Evolutionary conservation across 2,329 filamentous ascomycete genomes (phyloP).

Genomic region (Botrytis cinerea): DNA sequence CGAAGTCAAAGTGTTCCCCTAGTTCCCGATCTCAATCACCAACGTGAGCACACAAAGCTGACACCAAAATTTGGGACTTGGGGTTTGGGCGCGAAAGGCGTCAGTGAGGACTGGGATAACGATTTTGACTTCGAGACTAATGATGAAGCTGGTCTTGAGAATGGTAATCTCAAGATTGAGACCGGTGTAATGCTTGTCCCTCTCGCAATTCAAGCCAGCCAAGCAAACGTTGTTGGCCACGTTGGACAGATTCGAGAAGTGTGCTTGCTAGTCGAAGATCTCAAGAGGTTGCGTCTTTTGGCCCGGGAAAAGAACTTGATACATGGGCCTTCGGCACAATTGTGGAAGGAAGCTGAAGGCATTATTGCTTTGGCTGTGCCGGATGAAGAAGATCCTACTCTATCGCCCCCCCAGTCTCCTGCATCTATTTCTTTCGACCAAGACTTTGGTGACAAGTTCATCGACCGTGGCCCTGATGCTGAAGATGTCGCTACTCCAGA

Average conservation of each 20-base stretch:
- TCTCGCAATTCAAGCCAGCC: slow-evolving; percentile 75
- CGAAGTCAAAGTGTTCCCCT: slow-evolving; percentile 81
- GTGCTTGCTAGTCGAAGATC: slow-evolving; percentile 77
- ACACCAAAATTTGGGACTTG: slow-evolving; percentile 76
- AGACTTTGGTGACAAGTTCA: slow-evolving; percentile 46
- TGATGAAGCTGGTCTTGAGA: slow-evolving; percentile 43
- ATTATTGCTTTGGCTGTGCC: slow-evolving; percentile 83
- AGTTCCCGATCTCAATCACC: slow-evolving; percentile 59
- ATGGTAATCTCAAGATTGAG: slow-evolving; percentile 45
- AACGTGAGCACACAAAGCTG: slow-evolving; percentile 55
- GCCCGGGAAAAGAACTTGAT: slow-evolving; percentile 68
- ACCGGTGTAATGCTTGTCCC: slow-evolving; percentile 67
- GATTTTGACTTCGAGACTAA: slow-evolving; percentile 71
- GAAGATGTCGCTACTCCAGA: slow-evolving; percentile 50
- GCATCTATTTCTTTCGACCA: slow-evolving; percentile 48
- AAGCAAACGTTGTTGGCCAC: slow-evolving; percentile 79
- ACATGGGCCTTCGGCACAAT: slow-evolving; percentile 57
- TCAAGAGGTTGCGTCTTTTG: slow-evolving; percentile 74
- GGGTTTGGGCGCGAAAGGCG: slow-evolving; percentile 76
- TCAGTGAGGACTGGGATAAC: slow-evolving; percentile 86
- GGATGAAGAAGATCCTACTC: slow-evolving; percentile 56
- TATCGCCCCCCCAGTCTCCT: slow-evolving; percentile 38
- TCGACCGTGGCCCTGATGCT: slow-evolving; percentile 47
- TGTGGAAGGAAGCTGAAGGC: slow-evolving; percentile 82
- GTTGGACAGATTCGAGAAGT: slow-evolving; percentile 82